These are phyloP conservation scores for Halophytophthora polymorphica DNA, from an alignment of 352 stramenopile species.

Conservation along the genomic window DNA sequence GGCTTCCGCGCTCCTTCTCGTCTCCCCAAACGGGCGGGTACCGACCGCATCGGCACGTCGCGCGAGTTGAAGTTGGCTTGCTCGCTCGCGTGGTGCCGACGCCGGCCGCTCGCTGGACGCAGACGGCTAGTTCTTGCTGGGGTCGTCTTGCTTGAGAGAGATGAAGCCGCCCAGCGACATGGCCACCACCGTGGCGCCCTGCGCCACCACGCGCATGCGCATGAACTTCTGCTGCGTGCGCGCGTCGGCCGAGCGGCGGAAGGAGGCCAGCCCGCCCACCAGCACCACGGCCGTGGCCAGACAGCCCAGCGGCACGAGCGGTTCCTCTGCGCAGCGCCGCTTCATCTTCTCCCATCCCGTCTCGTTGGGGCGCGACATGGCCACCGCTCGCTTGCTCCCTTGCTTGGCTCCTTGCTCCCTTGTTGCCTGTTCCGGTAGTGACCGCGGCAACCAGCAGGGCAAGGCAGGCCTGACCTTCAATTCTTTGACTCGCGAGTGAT, in stretches of 20 bases:
- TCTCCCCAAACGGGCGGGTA: no score
- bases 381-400: conserved; percentile 10
- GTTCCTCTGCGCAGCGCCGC: conserved; percentile 66
- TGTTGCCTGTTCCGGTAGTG: no score
- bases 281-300: conserved; percentile 62
- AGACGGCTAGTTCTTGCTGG: conserved; percentile 14
- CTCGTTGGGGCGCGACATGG: conserved; percentile 37
- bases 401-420: background rate
- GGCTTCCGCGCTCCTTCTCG: no score
- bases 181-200: conserved; percentile 69
- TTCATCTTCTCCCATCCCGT: conserved; percentile 81
- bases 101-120: background rate
- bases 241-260: conserved; percentile 58
- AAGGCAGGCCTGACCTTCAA: no score
- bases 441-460: no score
- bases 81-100: background rate
- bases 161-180: conserved; percentile 67
- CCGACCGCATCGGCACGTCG: no score
- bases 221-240: conserved; percentile 82
- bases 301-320: conserved; percentile 72
- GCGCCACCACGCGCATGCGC: conserved; percentile 65
- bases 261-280: conserved; percentile 59
- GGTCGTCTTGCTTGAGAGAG: conserved; percentile 49
- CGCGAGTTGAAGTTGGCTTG: no score
- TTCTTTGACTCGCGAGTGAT: no score